Conservation (phyloP, 83 land plant species). For the Thuja plicata region DNA sequence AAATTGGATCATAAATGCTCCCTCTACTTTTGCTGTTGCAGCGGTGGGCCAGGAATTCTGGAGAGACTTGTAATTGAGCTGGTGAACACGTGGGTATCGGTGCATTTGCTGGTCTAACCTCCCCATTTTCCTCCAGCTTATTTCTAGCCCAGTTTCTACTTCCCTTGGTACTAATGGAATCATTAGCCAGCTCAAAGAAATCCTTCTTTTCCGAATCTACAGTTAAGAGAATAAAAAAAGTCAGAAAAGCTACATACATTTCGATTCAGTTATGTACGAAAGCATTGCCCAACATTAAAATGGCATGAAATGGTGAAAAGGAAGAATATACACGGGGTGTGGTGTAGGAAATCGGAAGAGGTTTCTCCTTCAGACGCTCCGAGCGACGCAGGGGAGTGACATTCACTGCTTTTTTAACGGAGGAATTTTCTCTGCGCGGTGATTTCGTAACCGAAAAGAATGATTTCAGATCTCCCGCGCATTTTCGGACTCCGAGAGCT, state of each 20-base stretch:
- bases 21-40: conserved; percentile 56
- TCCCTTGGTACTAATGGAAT: background rate
- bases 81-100: conserved; percentile 18
- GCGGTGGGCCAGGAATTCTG: conserved; percentile 26
- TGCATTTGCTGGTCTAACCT: conserved; percentile 32
- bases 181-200: background rate
- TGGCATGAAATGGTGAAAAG: background rate
- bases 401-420: background rate
- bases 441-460: conserved; percentile 19
- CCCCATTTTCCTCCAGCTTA: background rate
- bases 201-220: background rate
- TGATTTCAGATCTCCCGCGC: conserved; percentile 12
- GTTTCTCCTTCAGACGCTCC: conserved; percentile 19
- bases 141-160: background rate
- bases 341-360: background rate
- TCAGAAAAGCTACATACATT: background rate
- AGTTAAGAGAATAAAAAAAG: background rate
- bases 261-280: background rate
- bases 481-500: conserved; percentile 28
- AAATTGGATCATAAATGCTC: conserved; percentile 40
- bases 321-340: background rate
- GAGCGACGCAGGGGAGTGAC: conserved; percentile 34
- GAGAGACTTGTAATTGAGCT: conserved; percentile 15
- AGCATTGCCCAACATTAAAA: background rate
- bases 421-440: background rate